Evolutionary conservation across 441 rosid species (phyloP).

Genomic region (Syzygium syzygioides): DNA sequence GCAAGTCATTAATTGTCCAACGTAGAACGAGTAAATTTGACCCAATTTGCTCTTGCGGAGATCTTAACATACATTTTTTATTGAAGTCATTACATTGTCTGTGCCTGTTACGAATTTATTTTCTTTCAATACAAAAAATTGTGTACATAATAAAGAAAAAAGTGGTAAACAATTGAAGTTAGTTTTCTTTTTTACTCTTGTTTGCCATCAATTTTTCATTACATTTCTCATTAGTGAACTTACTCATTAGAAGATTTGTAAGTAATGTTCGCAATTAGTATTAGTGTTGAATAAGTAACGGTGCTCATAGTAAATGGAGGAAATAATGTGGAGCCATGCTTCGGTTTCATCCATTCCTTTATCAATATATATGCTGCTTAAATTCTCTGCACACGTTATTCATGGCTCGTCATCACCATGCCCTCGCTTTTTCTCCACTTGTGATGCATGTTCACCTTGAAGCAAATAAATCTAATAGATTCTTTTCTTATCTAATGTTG

Average conservation of each 20-base stretch:
- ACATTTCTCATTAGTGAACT: not conserved
- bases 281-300: not conserved
- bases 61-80: not conserved
- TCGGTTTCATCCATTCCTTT: not conserved
- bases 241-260: not conserved
- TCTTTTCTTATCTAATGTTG: not conserved
- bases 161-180: not conserved
- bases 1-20: not conserved
- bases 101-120: not conserved
- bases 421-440: too few species aligned
- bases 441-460: not conserved
- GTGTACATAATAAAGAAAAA: not conserved
- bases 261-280: not conserved
- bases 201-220: not conserved
- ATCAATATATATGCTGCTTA: too few species aligned
- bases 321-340: not conserved
- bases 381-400: too few species aligned
- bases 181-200: fast-evolving
- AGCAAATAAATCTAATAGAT: not conserved
- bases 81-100: not conserved
- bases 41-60: not conserved
- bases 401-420: too few species aligned
- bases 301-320: not conserved
- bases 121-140: not conserved
- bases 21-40: not conserved